Base-by-base conservation (phyloP, 805 yeast genomes). In the Candida mattraensis region DNA sequence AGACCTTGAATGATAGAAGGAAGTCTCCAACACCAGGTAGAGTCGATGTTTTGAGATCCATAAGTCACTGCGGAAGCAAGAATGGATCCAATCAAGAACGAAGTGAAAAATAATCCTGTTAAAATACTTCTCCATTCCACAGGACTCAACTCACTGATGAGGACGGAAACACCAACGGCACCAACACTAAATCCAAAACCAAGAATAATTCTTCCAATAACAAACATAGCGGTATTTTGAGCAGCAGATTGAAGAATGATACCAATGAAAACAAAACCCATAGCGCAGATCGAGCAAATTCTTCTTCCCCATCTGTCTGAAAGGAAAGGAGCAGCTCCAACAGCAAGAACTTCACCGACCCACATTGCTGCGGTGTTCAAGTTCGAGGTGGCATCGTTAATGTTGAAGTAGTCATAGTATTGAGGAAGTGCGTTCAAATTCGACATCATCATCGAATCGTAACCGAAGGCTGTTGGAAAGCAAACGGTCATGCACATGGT, bases 251-350 rank as follows among this genome's bases (percentile, higher is more conserved):
- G 80, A 16, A 80, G 56, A 24, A 69, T 47, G 14, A 77, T 69
- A 39, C 85, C 85, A 27, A 76, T 40, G 24, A 71, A 61, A 46
- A 81, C 74, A 33, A 78, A 61, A 11, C 63, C 14, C 30, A 76
- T 62, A 8, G 85, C 85, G 12, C 61, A 30, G 16, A 72, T 47
- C 24, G 80, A 70, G 38, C 73, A 50, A 19, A 75, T 76, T 54
- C 78, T 72, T 62, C 88, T 76, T 23, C 88, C 87, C 30, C 64
- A 50, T 15, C 38, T 28, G 28, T 44, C 48, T 15, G 33, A 19
- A 11, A 39, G 11, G 8, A 25, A 18, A 21, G 26, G 35, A 7
- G 37, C 35, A 9, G 33, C 16, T 11, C 23, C 18, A 11, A 28
- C 18, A 8, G 40, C 12, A 7, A 37, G 11, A 6, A 47, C 16